Evolutionary conservation across 257 asterid species (phyloP).

Genomic region (Nemophila menziesii): DNA sequence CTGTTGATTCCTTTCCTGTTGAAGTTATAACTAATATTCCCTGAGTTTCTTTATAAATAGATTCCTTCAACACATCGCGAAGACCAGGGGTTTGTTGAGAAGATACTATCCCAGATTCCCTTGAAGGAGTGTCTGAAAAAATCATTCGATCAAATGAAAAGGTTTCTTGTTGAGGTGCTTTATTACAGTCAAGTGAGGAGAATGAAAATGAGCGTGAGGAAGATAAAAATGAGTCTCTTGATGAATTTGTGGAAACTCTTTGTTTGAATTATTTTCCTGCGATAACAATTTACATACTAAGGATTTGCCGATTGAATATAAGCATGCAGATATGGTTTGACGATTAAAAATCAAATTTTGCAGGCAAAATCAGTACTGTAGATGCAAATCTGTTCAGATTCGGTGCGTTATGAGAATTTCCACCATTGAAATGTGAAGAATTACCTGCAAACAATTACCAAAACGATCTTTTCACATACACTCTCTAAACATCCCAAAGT

Average conservation of each 20-base stretch:
- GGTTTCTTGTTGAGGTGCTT: conserved; percentile 46
- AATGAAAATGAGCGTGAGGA: conserved; percentile 83
- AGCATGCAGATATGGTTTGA: too few relatives aligned
- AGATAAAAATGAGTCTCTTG: conserved; percentile 70
- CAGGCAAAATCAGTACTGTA: too few relatives aligned
- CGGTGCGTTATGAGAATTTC: conserved; percentile 27
- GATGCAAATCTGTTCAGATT: conserved; percentile 31
- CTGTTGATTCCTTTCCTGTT: conserved; percentile 26
- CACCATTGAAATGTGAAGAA: conserved; percentile 31
- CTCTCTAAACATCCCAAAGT: too few relatives aligned
- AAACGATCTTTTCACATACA: too few relatives aligned
- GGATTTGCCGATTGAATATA: not conserved
- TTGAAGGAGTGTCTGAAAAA: conserved; percentile 60
- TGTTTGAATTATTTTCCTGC: conserved; percentile 55
- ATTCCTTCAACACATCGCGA: conserved; percentile 71
- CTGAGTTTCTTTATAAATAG: conserved; percentile 68
- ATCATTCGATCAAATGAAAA: conserved; percentile 38
- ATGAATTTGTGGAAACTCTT: conserved; percentile 55
- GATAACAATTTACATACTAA: not conserved
- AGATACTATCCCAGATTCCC: conserved; percentile 37
- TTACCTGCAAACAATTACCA: conserved; percentile 34
- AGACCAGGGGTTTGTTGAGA: conserved; percentile 50
- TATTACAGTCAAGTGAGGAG: conserved; percentile 67
- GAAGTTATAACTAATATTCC: conserved; percentile 31
- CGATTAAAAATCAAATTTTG: too few relatives aligned